phyloP scores from a whole-genome alignment of 2,329 filamentous ascomycete genomes.

The Alternaria sp. region DNA sequence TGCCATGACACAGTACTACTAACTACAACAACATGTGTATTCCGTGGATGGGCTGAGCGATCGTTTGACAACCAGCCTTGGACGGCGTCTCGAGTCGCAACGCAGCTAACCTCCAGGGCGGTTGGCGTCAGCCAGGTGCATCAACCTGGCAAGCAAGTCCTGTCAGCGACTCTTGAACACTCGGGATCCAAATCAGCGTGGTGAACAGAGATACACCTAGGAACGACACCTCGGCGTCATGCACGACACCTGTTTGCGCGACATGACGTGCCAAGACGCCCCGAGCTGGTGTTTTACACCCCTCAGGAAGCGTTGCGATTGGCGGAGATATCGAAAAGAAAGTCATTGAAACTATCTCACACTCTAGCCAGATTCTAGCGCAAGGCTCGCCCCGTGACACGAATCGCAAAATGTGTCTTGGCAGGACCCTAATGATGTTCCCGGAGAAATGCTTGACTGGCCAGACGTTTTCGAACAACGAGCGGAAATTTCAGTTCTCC shows the following conservation, averaged over 20 bases:
- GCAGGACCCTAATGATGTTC: background rate
- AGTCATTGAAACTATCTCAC: constrained; percentile 11
- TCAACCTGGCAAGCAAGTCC: background rate
- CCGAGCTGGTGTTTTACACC: constrained; percentile 11
- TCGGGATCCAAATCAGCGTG: background rate
- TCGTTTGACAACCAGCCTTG: background rate
- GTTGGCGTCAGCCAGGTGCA: background rate
- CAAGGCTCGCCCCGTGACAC: background rate
- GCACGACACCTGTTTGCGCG: background rate
- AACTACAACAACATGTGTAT: background rate
- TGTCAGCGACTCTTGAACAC: background rate
- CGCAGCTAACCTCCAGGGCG: background rate
- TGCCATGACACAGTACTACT: background rate
- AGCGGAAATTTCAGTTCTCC: constrained; percentile 4
- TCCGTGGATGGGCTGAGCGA: background rate
- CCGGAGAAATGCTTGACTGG: constrained; percentile 9
- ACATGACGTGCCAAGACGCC: constrained; percentile 3
- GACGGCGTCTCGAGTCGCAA: background rate
- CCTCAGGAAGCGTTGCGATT: background rate
- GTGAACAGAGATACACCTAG: background rate
- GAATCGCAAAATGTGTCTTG: background rate
- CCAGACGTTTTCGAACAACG: constrained; percentile 1
- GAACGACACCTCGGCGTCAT: background rate
- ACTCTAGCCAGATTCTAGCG: background rate
- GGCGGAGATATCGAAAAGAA: background rate